Evolutionary conservation across 495 filamentous ascomycete species (phyloP).

Genomic region (Recurvomyces mirabilis): DNA sequence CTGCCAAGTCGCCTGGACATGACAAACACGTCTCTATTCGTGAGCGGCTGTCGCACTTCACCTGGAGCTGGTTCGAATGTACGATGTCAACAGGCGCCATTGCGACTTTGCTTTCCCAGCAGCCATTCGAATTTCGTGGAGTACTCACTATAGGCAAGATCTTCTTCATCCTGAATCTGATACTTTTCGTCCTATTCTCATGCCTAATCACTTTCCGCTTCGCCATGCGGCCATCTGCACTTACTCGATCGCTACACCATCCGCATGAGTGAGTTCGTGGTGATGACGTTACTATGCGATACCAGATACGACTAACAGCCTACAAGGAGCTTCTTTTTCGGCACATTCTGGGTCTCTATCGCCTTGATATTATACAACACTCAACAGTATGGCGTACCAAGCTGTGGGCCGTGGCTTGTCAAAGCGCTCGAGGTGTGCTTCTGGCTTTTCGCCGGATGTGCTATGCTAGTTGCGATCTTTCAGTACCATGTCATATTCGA

Average conservation of each 20-base stretch:
- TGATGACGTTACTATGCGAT: no score
- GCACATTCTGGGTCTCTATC: constrained; percentile 12
- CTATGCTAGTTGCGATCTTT: constrained; percentile 33
- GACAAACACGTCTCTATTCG: no score
- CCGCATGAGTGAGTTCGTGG: no score
- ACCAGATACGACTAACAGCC: no score
- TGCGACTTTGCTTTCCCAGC: constrained; percentile 7
- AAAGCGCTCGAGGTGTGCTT: constrained; percentile 35
- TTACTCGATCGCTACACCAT: constrained; percentile 12
- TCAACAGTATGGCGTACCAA: constrained; percentile 16
- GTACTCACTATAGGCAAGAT: constrained; percentile 26
- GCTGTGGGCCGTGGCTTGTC: constrained; percentile 28
- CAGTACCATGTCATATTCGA: constrained; percentile 45
- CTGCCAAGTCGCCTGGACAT: no score
- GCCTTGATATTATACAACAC: constrained; percentile 6
- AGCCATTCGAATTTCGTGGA: constrained; percentile 17
- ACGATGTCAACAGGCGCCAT: constrained; percentile 25
- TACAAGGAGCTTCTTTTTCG: constrained; percentile 10
- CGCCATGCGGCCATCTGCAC: neutral
- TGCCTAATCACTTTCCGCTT: constrained; percentile 37
- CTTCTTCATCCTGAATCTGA: constrained; percentile 36
- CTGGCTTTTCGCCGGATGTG: constrained; percentile 38
- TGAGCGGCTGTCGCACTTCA: no score
- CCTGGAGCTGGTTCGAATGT: constrained; percentile 8
- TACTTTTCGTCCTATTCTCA: constrained; percentile 44